phyloP scores from a whole-genome alignment of 805 yeast species.

The Lachancea kluyveri region DNA sequence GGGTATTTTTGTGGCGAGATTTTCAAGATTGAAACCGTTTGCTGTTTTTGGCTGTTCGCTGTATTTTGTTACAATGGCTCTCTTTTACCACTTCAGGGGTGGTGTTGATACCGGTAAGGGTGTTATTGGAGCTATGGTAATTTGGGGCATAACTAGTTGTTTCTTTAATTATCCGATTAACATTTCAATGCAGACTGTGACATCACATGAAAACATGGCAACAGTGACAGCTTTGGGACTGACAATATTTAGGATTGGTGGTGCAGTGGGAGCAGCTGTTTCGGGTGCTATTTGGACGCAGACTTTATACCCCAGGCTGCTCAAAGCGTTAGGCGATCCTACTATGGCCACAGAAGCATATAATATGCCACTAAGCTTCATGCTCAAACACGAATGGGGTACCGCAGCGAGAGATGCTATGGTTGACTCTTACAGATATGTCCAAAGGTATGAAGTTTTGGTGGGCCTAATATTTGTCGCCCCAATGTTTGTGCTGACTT shows the following conservation, averaged over 20 bases:
- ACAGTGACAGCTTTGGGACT: constrained; percentile 52
- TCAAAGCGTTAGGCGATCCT: constrained; percentile 30
- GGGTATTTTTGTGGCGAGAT: constrained; percentile 44
- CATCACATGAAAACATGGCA: constrained; percentile 65
- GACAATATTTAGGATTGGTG: constrained; percentile 56
- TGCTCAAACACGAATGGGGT: constrained; percentile 49
- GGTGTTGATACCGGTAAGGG: constrained; percentile 46
- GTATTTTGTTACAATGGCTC: constrained; percentile 58
- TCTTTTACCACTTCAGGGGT: constrained; percentile 50
- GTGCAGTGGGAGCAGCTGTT: constrained; percentile 58
- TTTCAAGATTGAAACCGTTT: constrained; percentile 51
- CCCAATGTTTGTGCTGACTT: constrained; percentile 20
- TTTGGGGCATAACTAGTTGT: constrained; percentile 67
- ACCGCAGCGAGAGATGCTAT: constrained; percentile 55
- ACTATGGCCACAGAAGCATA: constrained; percentile 42
- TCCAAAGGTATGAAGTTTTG: constrained; percentile 52
- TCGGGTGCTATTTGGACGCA: constrained; percentile 75
- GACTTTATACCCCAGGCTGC: constrained; percentile 40
- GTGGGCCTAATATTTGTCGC: constrained; percentile 29
- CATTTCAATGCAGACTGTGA: constrained; percentile 53
- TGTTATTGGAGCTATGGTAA: constrained; percentile 55
- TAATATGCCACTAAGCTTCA: constrained; percentile 46
- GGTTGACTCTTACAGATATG: constrained; percentile 50
- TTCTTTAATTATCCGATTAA: constrained; percentile 61
- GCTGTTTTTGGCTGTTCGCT: constrained; percentile 50